Conservation (phyloP, 176 grass and related monocot species). For the Oryza australiensis region DNA sequence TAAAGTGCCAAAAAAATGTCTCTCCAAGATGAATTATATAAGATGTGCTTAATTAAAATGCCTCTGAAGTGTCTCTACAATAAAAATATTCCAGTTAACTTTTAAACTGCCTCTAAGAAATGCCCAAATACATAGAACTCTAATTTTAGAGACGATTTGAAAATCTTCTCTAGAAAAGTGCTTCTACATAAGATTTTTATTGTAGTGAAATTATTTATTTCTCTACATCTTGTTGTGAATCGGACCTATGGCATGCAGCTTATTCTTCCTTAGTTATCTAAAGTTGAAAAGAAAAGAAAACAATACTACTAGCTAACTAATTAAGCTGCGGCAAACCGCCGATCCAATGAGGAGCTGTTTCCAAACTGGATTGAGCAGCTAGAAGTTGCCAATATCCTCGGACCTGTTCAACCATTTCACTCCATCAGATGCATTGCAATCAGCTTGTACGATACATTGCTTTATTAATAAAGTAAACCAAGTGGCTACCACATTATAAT, state of each 20-base stretch:
- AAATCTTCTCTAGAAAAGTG: too few species aligned
- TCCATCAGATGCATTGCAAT: not conserved
- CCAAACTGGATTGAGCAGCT: not conserved
- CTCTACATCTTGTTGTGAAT: too few species aligned
- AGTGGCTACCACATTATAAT: not conserved
- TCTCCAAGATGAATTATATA: too few species aligned
- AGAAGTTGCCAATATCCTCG: constrained; percentile 17
- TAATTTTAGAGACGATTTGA: too few species aligned
- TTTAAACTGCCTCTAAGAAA: too few species aligned
- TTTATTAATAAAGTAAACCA: not conserved
- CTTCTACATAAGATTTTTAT: too few species aligned
- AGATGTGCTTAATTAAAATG: too few species aligned
- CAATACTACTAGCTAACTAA: not conserved
- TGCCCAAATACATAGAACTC: too few species aligned
- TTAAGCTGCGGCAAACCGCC: not conserved
- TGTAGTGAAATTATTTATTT: too few species aligned
- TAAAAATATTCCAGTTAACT: too few species aligned
- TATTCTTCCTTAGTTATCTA: not conserved
- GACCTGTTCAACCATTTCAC: not conserved
- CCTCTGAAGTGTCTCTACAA: too few species aligned
- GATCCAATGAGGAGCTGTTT: constrained; percentile 29
- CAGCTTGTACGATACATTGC: not conserved
- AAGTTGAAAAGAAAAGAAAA: not conserved
- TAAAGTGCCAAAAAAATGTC: too few species aligned
- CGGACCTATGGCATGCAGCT: not conserved